phyloP scores from a whole-genome alignment of 2,329 filamentous ascomycete genomes.

The Epichloe scottii region DNA sequence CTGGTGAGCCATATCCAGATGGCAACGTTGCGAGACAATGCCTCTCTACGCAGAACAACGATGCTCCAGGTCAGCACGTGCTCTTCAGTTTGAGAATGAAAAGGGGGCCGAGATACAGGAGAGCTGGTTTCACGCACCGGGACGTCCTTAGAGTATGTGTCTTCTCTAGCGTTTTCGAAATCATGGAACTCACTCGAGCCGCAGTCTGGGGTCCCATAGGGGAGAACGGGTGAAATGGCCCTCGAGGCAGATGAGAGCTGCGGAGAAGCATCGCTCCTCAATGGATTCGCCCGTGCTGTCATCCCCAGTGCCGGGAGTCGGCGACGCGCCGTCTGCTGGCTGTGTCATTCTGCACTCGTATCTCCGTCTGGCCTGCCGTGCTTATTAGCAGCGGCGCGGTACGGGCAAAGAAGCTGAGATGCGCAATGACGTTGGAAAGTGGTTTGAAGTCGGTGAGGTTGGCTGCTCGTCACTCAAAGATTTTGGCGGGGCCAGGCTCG shows the following conservation, averaged over 20 bases:
- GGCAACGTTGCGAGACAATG: conserved; percentile 47
- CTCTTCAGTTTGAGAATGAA: background rate
- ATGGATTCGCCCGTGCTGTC: conserved; percentile 32
- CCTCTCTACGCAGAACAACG: conserved; percentile 30
- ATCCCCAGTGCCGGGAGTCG: conserved; percentile 9
- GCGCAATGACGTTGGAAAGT: background rate
- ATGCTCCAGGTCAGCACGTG: conserved; percentile 7
- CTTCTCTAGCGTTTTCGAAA: conserved; percentile 50
- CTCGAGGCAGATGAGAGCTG: conserved; percentile 48
- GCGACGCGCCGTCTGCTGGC: conserved; percentile 13
- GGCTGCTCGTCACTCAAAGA: background rate
- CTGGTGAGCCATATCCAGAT: conserved; percentile 54
- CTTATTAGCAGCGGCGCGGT: background rate
- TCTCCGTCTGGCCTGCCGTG: background rate
- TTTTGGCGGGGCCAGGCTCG: conserved; percentile 5
- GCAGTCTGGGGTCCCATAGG: conserved; percentile 45
- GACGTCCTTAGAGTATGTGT: conserved; percentile 49
- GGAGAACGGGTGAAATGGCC: conserved; percentile 44
- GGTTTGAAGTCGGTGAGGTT: background rate
- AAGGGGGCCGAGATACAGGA: background rate
- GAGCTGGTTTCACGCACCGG: conserved; percentile 27
- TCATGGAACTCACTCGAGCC: conserved; percentile 41
- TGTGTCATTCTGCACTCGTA: conserved; percentile 13
- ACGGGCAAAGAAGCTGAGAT: background rate
- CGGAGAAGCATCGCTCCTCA: conserved; percentile 51